Evolutionary conservation across 495 filamentous ascomycete species (phyloP), one percentile per base, ranked within the genome.

Genomic region (Aspergillus bertholletiae): DNA sequence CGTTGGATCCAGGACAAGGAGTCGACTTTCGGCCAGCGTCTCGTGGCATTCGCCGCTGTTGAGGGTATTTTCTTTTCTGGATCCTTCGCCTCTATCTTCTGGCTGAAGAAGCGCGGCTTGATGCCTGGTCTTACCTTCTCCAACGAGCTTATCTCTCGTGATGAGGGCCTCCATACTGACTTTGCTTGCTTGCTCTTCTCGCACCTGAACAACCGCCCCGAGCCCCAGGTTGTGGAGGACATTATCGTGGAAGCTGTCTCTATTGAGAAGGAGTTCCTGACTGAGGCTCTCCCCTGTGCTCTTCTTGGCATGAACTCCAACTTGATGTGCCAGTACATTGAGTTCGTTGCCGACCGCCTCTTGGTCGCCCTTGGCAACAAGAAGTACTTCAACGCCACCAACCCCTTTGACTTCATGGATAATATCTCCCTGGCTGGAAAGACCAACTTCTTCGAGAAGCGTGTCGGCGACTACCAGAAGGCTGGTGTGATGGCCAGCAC

Each of bases 391-490:
- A 85, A 93, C 64, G 78, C 85, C 24, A 81, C 88, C 69, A 98
- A 98, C 77, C 94, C 94, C 61, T 98, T 98, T 74, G 94, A 98
- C 82, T 98, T 98, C 77, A 98, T 98, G 94, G 94, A 98, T 84
- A 93, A 91, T 66, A 98, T 98, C 77, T 97, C 94, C 9, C 81
- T 98, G 27, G 89, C 92, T 24, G 94, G 94, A 74, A 98, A 98
- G 87, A 98, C 94, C 72, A 98, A 98, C 82, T 98, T 98, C 88
- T 98, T 98, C 74, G 94, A 98, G 86, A 98, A 98, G 88, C 88
- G 94, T 56, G 94, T 98, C 37, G 95, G 88, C 74, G 94, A 98
- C 69, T 98, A 98, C 83, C 94, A 98, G 76, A 98, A 98, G 81
- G 92, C 95, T 44, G 94, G 95, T 75, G 94, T 98, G 66, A 97